phyloP scores from a whole-genome alignment of 177 flowering plant genomes.

The Vitis hybrid region DNA sequence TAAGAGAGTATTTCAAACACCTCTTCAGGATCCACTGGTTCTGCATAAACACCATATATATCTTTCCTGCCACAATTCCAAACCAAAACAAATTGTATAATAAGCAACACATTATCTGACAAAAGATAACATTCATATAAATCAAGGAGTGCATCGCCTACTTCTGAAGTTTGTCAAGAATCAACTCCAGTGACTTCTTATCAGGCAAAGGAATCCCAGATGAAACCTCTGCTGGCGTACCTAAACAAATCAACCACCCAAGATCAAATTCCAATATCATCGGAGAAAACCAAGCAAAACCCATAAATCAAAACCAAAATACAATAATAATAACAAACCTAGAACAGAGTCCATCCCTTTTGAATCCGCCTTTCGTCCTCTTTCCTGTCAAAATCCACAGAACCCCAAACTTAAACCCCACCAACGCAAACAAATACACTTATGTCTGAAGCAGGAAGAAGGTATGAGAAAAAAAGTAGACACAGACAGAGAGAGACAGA shows the following conservation, averaged over 20 bases:
- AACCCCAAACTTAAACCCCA: constrained; percentile 7
- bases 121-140: background rate
- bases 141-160: constrained; percentile 18
- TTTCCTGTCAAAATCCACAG: constrained; percentile 38
- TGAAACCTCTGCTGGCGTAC: constrained; percentile 29
- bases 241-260: constrained; percentile 32
- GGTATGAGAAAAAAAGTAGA: constrained; percentile 4
- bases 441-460: background rate
- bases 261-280: background rate
- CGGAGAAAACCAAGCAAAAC: constrained; percentile 8
- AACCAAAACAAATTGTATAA: background rate
- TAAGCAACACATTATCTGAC: constrained; percentile 4
- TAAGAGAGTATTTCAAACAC: constrained; percentile 26
- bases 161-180: constrained; percentile 91
- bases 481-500: constrained; percentile 24
- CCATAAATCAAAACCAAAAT: constrained; percentile 4
- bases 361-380: constrained; percentile 26
- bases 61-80: constrained; percentile 69
- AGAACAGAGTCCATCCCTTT: constrained; percentile 44
- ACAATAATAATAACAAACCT: constrained; percentile 36
- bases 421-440: constrained; percentile 5
- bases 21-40: constrained; percentile 92
- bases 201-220: constrained; percentile 55
- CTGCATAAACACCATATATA: constrained; percentile 84
- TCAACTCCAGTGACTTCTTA: constrained; percentile 65